Conservation (phyloP, 2,329 filamentous ascomycete genomes). For the Ascochyta fabae region DNA sequence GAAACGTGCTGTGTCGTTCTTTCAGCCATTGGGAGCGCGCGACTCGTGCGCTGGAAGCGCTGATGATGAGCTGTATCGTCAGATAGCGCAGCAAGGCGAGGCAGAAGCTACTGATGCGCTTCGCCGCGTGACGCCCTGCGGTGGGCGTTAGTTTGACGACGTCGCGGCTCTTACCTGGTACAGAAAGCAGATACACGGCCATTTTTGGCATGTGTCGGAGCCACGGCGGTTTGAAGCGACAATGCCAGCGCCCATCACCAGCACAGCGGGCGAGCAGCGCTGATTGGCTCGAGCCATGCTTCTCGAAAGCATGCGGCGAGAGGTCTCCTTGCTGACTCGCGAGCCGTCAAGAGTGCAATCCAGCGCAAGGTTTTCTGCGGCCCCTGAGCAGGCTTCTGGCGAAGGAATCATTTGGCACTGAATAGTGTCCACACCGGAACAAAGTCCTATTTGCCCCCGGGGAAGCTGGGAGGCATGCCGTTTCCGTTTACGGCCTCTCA, state of each 20-base stretch:
- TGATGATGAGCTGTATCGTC: constrained; percentile 30
- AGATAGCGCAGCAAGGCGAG: constrained; percentile 28
- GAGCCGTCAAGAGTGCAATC: constrained; percentile 18
- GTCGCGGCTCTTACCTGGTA: constrained; percentile 6
- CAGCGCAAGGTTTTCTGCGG: constrained; percentile 15
- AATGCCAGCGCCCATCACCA: constrained; percentile 26
- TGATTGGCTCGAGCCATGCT: constrained; percentile 32
- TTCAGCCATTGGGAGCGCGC: constrained; percentile 58
- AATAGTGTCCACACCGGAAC: constrained; percentile 26
- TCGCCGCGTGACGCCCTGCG: constrained; percentile 10
- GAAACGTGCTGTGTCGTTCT: constrained; percentile 39
- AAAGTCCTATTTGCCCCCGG: constrained; percentile 39
- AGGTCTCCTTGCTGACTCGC: constrained; percentile 37
- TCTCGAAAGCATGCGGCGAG: constrained; percentile 37
- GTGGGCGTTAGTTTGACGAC: background rate
- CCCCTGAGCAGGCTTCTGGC: constrained; percentile 33
- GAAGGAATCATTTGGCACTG: constrained; percentile 12
- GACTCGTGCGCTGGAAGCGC: constrained; percentile 67
- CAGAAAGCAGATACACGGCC: constrained; percentile 37
- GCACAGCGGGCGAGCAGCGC: constrained; percentile 3
- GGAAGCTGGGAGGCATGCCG: constrained; percentile 37
- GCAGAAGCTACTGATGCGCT: constrained; percentile 14
- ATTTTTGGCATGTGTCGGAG: constrained; percentile 32
- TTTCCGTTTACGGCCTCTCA: constrained; percentile 33
- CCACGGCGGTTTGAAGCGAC: constrained; percentile 36